Conservation (phyloP, 176 grass and related monocot genomes). For the Olyra latifolia region DNA sequence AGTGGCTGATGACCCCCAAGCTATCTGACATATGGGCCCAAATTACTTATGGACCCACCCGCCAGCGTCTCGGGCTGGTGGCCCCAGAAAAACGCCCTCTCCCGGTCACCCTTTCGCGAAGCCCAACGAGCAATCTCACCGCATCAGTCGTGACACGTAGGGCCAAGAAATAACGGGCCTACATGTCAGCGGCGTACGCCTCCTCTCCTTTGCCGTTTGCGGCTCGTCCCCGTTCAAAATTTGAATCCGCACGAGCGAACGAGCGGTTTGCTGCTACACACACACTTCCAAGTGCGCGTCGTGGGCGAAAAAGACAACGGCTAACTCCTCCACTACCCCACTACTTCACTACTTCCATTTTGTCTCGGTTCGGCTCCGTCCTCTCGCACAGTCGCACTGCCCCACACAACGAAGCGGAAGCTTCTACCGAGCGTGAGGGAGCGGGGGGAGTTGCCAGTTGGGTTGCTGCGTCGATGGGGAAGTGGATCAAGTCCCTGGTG, state of each 20-base stretch:
- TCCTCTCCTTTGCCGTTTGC: slow-evolving; percentile 13
- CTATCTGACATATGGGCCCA: background rate
- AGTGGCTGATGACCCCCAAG: too few relatives aligned
- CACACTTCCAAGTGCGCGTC: slow-evolving; percentile 9
- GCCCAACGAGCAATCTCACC: background rate
- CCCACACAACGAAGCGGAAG: background rate
- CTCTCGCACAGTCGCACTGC: too few relatives aligned
- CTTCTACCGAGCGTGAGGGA: background rate
- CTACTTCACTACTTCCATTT: slow-evolving; percentile 10
- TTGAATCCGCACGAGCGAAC: slow-evolving; percentile 41
- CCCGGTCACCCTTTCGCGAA: background rate
- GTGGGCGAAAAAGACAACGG: slow-evolving; percentile 50
- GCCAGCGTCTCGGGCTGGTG: background rate
- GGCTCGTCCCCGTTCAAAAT: slow-evolving; percentile 49
- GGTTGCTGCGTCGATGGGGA: slow-evolving; percentile 39
- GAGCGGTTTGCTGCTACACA: background rate
- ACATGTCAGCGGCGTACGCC: background rate
- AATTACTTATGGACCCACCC: background rate
- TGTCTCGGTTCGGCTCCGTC: slow-evolving; percentile 17
- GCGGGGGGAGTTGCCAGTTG: background rate
- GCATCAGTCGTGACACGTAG: background rate
- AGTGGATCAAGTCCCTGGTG: slow-evolving; percentile 76
- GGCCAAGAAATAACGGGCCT: background rate
- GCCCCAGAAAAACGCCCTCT: background rate
- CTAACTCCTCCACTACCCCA: slow-evolving; percentile 28